These are phyloP conservation scores for Hortaea werneckii DNA, from an alignment of 2,329 filamentous ascomycete species.

Conservation along the genomic window DNA sequence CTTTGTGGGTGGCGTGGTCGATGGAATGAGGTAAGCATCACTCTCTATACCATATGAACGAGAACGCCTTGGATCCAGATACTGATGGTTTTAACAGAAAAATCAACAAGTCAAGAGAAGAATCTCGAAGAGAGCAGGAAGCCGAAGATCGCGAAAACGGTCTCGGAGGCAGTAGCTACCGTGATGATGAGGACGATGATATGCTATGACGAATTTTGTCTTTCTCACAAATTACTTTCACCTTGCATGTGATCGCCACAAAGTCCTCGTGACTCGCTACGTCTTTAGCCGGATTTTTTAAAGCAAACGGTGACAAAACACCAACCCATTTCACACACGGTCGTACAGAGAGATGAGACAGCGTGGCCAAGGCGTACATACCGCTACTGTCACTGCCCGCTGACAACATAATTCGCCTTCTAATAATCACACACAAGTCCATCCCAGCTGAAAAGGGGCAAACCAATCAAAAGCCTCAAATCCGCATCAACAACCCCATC, in stretches of 20 bases:
- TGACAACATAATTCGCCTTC: too few relatives aligned
- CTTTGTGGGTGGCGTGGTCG: constrained; percentile 77
- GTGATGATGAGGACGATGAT: constrained; percentile 53
- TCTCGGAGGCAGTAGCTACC: constrained; percentile 34
- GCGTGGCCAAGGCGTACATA: too few relatives aligned
- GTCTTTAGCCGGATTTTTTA: neutral
- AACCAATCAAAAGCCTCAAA: too few relatives aligned
- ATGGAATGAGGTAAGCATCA: constrained; percentile 54
- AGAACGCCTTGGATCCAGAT: too few relatives aligned
- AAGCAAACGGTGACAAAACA: too few relatives aligned
- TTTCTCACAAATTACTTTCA: neutral
- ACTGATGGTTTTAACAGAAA: constrained; percentile 40
- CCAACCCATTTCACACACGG: too few relatives aligned
- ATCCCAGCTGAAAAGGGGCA: too few relatives aligned
- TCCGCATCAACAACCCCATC: neutral
- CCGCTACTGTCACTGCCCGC: too few relatives aligned
- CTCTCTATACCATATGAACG: too few relatives aligned
- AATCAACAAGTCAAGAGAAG: constrained; percentile 72
- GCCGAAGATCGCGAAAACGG: constrained; percentile 48
- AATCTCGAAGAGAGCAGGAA: constrained; percentile 65
- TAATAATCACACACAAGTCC: too few relatives aligned
- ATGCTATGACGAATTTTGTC: constrained; percentile 34
- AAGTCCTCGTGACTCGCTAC: neutral
- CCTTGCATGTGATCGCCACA: neutral
- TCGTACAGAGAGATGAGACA: too few relatives aligned